A percentile compares a stretch with the other conserved stretches of the same genome.
Conservation (phyloP, 2,329 filamentous ascomycete species). For the Claviceps digitariae region DNA sequence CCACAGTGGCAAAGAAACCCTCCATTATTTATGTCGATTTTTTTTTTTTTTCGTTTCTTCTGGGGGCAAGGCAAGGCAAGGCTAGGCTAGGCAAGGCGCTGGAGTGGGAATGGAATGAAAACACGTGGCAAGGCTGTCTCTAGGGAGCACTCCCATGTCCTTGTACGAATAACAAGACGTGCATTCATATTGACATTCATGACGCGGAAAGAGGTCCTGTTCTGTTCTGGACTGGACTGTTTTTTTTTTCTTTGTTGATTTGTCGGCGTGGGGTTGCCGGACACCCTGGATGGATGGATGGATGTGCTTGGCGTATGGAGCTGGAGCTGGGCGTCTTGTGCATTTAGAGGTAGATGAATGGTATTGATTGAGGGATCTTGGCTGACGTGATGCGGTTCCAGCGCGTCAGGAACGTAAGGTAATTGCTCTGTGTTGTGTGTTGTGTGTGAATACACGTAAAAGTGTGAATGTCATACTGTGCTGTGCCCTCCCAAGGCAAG, state of each 20-base stretch:
- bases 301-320: neutral
- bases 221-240: too few relatives aligned
- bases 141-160: neutral
- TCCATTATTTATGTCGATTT: neutral
- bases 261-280: neutral
- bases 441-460: too few relatives aligned
- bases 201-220: neutral
- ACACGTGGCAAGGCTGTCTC: neutral
- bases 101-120: neutral
- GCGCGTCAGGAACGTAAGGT: too few relatives aligned
- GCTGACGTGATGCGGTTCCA: too few relatives aligned
- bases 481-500: too few relatives aligned
- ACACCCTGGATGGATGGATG: neutral
- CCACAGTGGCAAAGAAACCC: too few relatives aligned
- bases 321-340: neutral
- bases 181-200: neutral
- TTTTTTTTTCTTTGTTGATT: neutral
- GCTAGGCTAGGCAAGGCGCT: neutral
- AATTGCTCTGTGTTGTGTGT: too few relatives aligned
- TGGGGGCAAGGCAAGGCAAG: neutral
- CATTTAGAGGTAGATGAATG: neutral
- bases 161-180: neutral
- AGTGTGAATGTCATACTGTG: too few relatives aligned
- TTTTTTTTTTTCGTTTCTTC: neutral
- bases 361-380: neutral